Conservation (phyloP, 2,329 filamentous ascomycete genomes). For the Penicillium glabrum region DNA sequence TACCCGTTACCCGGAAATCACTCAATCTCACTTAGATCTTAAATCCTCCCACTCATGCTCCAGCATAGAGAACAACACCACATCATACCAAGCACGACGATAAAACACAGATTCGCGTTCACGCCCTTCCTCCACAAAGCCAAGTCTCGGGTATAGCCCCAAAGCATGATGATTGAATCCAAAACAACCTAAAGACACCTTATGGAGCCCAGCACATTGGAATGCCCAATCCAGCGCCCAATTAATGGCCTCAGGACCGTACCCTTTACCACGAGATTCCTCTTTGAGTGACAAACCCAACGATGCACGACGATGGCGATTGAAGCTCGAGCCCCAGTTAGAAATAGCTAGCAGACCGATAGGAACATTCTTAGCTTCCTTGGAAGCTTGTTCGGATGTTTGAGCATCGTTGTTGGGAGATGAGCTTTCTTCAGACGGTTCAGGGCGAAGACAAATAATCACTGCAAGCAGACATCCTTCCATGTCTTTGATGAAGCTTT, state of each 20-base stretch:
- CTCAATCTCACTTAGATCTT: neutral
- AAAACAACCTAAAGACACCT: neutral
- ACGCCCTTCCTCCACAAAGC: constrained; percentile 15
- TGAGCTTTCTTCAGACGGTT: neutral
- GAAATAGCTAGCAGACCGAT: neutral
- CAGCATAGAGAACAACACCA: neutral
- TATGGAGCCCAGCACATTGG: neutral
- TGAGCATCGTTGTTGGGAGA: neutral
- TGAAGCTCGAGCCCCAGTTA: neutral
- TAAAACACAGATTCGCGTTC: constrained; percentile 10
- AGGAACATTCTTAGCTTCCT: neutral
- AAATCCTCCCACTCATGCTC: neutral
- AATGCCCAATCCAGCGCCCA: neutral
- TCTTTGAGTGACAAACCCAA: neutral
- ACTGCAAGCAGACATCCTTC: neutral
- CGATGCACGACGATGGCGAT: neutral
- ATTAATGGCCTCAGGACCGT: neutral
- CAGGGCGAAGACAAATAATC: neutral
- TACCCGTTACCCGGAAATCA: neutral
- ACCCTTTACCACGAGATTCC: neutral
- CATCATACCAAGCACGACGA: constrained; percentile 13
- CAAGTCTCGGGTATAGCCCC: constrained; percentile 11
- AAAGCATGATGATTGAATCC: neutral
- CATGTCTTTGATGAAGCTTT: neutral
- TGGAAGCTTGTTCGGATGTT: neutral